phyloP scores from a whole-genome alignment of 345 rosid genomes.

The Noccaea caerulescens region DNA sequence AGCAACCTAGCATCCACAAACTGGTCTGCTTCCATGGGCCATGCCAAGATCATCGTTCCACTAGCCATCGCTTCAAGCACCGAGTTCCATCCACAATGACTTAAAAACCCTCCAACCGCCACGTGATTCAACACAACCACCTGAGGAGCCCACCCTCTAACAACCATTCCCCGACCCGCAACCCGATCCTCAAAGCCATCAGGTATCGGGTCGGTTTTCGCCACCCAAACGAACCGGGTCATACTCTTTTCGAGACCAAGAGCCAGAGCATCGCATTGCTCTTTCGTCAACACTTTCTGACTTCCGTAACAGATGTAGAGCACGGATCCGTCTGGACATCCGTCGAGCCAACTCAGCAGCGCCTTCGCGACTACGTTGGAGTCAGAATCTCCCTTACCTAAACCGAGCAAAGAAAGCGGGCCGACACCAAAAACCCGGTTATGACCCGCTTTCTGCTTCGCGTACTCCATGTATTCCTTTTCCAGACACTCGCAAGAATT shows the following conservation, averaged over 20 bases:
- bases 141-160: constrained; percentile 69
- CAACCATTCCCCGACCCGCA: constrained; percentile 49
- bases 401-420: constrained; percentile 54
- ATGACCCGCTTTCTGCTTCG: constrained; percentile 48
- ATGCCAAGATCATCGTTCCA: constrained; percentile 51
- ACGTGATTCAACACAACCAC: constrained; percentile 54
- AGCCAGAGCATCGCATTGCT: constrained; percentile 46
- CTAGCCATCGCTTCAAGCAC: constrained; percentile 57
- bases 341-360: constrained; percentile 58
- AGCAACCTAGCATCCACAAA: constrained; percentile 51
- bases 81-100: constrained; percentile 50
- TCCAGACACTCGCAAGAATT: constrained; percentile 57
- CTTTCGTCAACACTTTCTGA: constrained; percentile 48
- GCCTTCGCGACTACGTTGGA: neutral
- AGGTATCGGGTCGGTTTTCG: constrained; percentile 40
- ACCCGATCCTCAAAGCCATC: constrained; percentile 58
- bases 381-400: neutral
- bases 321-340: constrained; percentile 57
- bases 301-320: constrained; percentile 75
- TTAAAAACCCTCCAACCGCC: constrained; percentile 64
- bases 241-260: constrained; percentile 25
- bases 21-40: constrained; percentile 64
- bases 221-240: constrained; percentile 38
- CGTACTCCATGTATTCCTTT: constrained; percentile 44
- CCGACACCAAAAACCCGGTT: constrained; percentile 59